These are phyloP conservation scores for Ophiostoma sp. DNA, from an alignment of 2,329 filamentous ascomycete genomes.

Conservation along the genomic window DNA sequence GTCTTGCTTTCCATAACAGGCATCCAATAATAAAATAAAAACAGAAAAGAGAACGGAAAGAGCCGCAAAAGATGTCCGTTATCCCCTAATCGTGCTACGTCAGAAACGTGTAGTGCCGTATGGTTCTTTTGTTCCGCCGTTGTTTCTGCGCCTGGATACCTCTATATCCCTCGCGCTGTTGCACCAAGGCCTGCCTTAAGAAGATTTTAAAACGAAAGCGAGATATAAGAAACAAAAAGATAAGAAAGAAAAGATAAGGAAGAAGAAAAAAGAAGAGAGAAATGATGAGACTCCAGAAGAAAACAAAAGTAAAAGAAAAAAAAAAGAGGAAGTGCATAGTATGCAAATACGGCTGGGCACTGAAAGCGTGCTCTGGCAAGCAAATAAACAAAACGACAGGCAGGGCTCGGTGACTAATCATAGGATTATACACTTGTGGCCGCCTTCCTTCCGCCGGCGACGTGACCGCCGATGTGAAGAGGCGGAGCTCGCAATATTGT, in stretches of 20 bases:
- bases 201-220: not conserved
- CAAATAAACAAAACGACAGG: too few relatives aligned
- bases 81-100: not conserved
- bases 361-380: too few relatives aligned
- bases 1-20: not conserved
- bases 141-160: not conserved
- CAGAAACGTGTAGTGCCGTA: not conserved
- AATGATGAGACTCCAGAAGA: not conserved
- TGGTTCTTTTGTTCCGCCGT: not conserved
- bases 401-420: constrained; percentile 26
- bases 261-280: not conserved
- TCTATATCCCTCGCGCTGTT: not conserved
- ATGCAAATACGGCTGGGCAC: too few relatives aligned
- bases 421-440: constrained; percentile 42
- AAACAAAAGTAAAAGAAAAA: not conserved
- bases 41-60: not conserved
- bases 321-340: not conserved
- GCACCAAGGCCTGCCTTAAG: not conserved
- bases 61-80: not conserved
- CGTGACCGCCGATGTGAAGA: constrained; percentile 33
- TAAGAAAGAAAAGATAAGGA: not conserved
- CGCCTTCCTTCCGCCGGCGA: constrained; percentile 32
- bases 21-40: not conserved
- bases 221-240: not conserved
- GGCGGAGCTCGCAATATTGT: constrained; percentile 38